Evolutionary conservation across 83 land plant genomes (phyloP), one percentile per base, ranked within the genome.

Genomic region (Larix sibirica): DNA sequence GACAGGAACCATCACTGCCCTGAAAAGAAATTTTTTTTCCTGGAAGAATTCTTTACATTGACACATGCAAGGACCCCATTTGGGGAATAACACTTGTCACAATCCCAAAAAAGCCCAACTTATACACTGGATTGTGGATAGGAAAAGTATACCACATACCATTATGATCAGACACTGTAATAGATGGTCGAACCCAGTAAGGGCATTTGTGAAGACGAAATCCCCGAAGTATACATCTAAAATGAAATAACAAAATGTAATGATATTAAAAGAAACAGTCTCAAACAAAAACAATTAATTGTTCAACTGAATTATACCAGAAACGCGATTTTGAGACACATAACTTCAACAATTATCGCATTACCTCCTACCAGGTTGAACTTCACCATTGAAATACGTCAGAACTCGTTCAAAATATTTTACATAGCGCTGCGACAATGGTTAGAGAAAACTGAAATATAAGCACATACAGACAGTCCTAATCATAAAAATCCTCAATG

Each of bases 181-280:
- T 91, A 73, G 96, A 87, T 16, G 99, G 99, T 62, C 99, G 90
- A 69, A 98, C 90, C 99, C 99, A 98, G 61, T 94, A 94, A 56
- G 99, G 99, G 84, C 99, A 98, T 47, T 86, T 90, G 65, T 96
- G 99, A 79, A 98, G 96, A 59, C 99, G 95, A 78, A 98, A 92
- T 8, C 99, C 99, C 79, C 99, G 91, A 60, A 98, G 92, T 89
- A 98, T 95, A 88, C 99, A 97, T 87, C 99, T 97, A 86, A 67
- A 83, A 44, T 12, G 65, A 13, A 81, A 9, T 16, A 62, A 62
- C 58, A 63, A 63, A 56, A 26, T 50, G 12, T 24, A 77, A 38
- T 28, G 42, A 81, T 31, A 65, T 61, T 26, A 21, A 66, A 77
- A 64, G 26, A 21, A 28, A 50, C 59, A 26, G 23, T 6, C 28